Percentiles rank a stretch among this genome's conserved stretches.
phyloP scores from a whole-genome alignment of 2,329 filamentous ascomycete species.

The Geosmithia morbida region DNA sequence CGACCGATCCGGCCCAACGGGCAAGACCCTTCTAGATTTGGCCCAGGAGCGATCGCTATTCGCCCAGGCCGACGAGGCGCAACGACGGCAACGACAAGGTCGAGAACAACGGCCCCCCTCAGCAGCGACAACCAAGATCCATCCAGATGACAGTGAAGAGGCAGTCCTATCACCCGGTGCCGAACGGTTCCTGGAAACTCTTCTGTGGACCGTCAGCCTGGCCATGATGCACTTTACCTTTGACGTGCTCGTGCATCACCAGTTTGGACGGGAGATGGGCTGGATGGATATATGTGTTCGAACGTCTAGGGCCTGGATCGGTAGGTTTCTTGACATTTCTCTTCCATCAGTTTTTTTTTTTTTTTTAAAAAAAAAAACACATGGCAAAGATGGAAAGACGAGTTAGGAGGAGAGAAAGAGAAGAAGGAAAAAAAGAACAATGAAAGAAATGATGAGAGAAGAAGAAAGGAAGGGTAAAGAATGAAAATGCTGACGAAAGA shows the following conservation, averaged over 20 bases:
- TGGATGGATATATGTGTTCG: slow-evolving; percentile 42
- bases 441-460: too few relatives aligned
- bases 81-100: too few relatives aligned
- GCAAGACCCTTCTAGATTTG: slow-evolving; percentile 59
- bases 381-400: too few relatives aligned
- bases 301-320: slow-evolving; percentile 34
- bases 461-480: too few relatives aligned
- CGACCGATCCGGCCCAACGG: slow-evolving; percentile 44
- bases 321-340: slow-evolving; percentile 25
- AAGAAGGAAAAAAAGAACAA: too few relatives aligned
- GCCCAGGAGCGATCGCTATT: slow-evolving; percentile 51
- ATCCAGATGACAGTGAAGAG: slow-evolving; percentile 8
- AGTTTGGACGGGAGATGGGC: slow-evolving; percentile 55
- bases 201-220: slow-evolving; percentile 47
- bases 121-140: slow-evolving; percentile 3
- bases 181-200: slow-evolving; percentile 38
- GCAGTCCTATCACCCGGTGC: slow-evolving; percentile 24
- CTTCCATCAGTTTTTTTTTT: too few relatives aligned
- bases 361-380: too few relatives aligned
- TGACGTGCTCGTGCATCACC: slow-evolving; percentile 64
- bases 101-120: too few relatives aligned
- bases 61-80: slow-evolving; percentile 24
- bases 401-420: too few relatives aligned
- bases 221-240: slow-evolving; percentile 64
- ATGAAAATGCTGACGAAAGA: too few relatives aligned